These are phyloP conservation scores for Piper betle DNA, from an alignment of 164 flowering plant species.

Conservation along the genomic window DNA sequence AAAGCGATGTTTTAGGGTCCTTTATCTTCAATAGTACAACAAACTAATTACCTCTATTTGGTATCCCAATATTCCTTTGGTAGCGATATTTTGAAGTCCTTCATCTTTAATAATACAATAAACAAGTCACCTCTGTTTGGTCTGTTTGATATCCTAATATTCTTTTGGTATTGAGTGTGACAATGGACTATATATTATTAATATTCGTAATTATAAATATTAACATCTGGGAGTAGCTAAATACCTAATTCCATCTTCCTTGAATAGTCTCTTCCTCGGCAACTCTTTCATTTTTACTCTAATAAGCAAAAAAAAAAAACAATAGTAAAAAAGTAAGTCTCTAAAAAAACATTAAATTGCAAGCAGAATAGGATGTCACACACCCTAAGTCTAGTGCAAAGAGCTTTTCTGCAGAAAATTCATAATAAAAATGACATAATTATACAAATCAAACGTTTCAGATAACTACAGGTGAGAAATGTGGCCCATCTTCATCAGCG, in stretches of 20 bases:
- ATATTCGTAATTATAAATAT: too few species aligned
- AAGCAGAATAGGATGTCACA: background rate
- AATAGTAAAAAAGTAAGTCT: background rate
- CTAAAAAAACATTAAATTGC: background rate
- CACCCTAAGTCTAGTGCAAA: slow-evolving; percentile 69
- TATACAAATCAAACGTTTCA: background rate
- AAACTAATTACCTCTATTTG: too few species aligned
- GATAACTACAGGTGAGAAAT: background rate
- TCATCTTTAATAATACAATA: too few species aligned
- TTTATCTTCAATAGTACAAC: too few species aligned
- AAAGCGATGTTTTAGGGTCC: too few species aligned
- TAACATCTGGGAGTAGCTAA: slow-evolving; percentile 79
- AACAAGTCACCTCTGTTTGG: too few species aligned
- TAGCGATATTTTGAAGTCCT: too few species aligned
- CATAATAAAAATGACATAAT: background rate
- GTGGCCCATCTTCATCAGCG: slow-evolving; percentile 61
- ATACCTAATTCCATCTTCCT: slow-evolving; percentile 63
- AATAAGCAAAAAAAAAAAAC: slow-evolving; percentile 4
- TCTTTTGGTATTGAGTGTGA: too few species aligned
- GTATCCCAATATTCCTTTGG: too few species aligned
- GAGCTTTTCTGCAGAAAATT: slow-evolving; percentile 46
- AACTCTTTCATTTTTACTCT: slow-evolving; percentile 80
- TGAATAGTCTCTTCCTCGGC: slow-evolving; percentile 67
- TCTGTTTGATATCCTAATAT: too few species aligned
- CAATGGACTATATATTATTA: too few species aligned